phyloP scores from a whole-genome alignment of 768 basidiomycete species.

The Pleurotus sapidus region DNA sequence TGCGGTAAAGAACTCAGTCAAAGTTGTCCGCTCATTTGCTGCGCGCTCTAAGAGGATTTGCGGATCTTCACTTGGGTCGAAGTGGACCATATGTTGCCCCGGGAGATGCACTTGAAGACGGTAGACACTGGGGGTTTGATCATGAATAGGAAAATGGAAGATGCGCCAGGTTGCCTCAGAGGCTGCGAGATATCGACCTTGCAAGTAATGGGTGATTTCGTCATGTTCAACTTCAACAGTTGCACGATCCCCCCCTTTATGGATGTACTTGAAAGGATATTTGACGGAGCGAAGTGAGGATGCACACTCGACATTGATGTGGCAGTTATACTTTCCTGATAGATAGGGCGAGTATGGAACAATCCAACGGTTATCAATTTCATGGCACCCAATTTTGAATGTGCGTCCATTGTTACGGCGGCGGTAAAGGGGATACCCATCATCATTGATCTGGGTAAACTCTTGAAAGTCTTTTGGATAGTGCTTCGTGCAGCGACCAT shows the following conservation, averaged over 20 bases:
- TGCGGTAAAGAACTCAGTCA: too few species aligned
- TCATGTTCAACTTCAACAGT: too few species aligned
- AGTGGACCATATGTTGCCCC: too few species aligned
- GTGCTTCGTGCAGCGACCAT: slow-evolving; percentile 31
- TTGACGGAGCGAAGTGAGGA: slow-evolving; percentile 33
- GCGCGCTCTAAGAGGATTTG: too few species aligned
- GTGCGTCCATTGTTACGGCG: slow-evolving; percentile 15
- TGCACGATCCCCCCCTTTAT: slow-evolving; percentile 28
- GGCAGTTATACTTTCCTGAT: slow-evolving; percentile 28
- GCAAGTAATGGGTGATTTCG: too few species aligned
- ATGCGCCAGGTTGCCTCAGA: too few species aligned
- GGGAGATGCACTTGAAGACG: too few species aligned
- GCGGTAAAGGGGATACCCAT: slow-evolving; percentile 34
- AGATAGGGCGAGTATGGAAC: slow-evolving; percentile 34
- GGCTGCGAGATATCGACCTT: too few species aligned
- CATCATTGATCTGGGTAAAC: slow-evolving; percentile 25
- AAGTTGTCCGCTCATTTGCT: too few species aligned
- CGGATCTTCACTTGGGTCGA: too few species aligned
- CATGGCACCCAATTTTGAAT: slow-evolving; percentile 1
- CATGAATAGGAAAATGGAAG: too few species aligned
- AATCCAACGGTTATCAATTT: slow-evolving; percentile 29
- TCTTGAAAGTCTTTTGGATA: slow-evolving; percentile 33
- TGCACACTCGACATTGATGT: slow-evolving; percentile 42
- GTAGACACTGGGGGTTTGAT: too few species aligned
- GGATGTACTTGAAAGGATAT: slow-evolving; percentile 42